Evolutionary conservation across 2,329 filamentous ascomycete species (phyloP).

Genomic region (Venturia asperata): DNA sequence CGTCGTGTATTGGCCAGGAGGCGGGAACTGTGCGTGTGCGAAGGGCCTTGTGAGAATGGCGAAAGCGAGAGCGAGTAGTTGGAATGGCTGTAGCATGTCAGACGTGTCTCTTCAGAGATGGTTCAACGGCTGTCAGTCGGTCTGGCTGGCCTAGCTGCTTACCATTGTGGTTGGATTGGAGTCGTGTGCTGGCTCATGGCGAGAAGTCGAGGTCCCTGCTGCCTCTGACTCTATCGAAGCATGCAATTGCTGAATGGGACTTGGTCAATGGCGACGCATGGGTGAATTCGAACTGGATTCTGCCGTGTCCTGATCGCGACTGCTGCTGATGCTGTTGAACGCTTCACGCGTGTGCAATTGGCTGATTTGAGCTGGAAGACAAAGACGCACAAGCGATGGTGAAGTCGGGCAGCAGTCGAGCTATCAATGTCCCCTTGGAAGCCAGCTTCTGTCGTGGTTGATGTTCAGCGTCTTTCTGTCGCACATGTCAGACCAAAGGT

Average conservation of each 20-base stretch:
- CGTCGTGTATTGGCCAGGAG: slow-evolving; percentile 38
- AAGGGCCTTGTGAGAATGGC: slow-evolving; percentile 4
- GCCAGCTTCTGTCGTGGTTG: slow-evolving; percentile 6
- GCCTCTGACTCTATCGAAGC: neutral
- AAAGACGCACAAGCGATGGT: no score
- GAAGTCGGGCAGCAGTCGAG: neutral
- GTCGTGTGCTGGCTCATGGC: slow-evolving; percentile 8
- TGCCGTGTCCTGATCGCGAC: neutral
- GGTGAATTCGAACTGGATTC: neutral
- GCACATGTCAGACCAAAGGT: neutral
- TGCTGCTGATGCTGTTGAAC: neutral
- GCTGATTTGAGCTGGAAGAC: neutral
- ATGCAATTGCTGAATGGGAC: neutral
- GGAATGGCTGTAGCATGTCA: slow-evolving; percentile 15
- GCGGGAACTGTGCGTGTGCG: slow-evolving; percentile 33
- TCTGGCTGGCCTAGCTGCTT: neutral
- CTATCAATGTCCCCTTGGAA: neutral
- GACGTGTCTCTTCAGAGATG: neutral
- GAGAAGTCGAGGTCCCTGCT: neutral
- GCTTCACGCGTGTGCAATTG: neutral
- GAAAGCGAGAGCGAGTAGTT: slow-evolving; percentile 18
- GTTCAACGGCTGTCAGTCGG: neutral
- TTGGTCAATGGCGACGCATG: neutral
- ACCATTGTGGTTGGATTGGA: slow-evolving; percentile 7
- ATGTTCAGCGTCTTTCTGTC: neutral